Conservation (phyloP, 768 basidiomycete species). For the Paxillus ammoniavirescens region DNA sequence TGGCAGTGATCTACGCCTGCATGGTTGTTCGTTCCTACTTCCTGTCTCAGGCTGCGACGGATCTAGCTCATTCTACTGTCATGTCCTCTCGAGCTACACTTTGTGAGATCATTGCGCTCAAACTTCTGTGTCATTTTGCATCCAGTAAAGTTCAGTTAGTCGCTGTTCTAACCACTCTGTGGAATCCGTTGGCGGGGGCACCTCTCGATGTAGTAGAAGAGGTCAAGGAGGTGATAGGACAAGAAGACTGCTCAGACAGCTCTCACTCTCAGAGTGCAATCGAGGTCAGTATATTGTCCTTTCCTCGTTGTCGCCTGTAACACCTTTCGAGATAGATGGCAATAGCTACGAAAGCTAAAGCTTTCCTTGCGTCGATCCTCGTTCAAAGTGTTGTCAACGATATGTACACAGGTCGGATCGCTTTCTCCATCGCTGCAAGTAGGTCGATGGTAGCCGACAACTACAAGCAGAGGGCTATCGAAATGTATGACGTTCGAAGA, state of each 20-base stretch:
- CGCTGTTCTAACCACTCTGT: slow-evolving; percentile 76
- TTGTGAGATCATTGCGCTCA: slow-evolving; percentile 89
- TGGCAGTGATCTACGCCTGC: slow-evolving; percentile 73
- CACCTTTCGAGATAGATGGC: slow-evolving; percentile 59
- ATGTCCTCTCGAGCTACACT: slow-evolving; percentile 71
- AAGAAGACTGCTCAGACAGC: slow-evolving; percentile 56
- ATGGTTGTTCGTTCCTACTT: slow-evolving; percentile 81
- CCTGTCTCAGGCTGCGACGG: slow-evolving; percentile 59
- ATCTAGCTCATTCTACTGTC: slow-evolving; percentile 77
- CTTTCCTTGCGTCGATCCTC: slow-evolving; percentile 78
- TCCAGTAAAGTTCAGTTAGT: slow-evolving; percentile 71
- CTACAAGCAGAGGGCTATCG: slow-evolving; percentile 77
- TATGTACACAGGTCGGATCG: slow-evolving; percentile 78
- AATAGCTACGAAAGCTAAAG: slow-evolving; percentile 80
- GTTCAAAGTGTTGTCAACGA: slow-evolving; percentile 87
- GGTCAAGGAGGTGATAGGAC: slow-evolving; percentile 55
- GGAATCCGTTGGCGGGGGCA: slow-evolving; percentile 84
- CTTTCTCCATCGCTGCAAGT: slow-evolving; percentile 58
- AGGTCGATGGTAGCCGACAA: slow-evolving; percentile 87
- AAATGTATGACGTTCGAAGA: slow-evolving; percentile 64
- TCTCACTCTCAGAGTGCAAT: slow-evolving; percentile 79
- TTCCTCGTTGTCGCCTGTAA: neutral
- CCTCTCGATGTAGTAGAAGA: slow-evolving; percentile 62
- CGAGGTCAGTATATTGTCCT: slow-evolving; percentile 55
- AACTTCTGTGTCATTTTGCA: slow-evolving; percentile 74